Base-by-base conservation (phyloP, 352 stramenopile species). In the Pythium periplocum region DNA sequence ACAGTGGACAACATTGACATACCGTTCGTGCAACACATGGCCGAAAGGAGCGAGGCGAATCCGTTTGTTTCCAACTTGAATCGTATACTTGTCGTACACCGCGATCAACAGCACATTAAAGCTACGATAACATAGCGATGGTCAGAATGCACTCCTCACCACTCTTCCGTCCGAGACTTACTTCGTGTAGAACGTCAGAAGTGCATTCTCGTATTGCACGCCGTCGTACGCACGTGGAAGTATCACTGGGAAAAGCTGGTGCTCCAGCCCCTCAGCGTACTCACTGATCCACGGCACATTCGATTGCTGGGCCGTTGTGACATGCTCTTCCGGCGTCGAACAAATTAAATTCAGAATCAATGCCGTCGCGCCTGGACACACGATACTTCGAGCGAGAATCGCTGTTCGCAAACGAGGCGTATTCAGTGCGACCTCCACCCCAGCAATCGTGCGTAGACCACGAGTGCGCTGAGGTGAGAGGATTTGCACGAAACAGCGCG, bases 281-380 rank as follows among this genome's bases (percentile, higher is more conserved):
- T 86, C 75, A 6, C 57, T 61, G 31, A 83, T 77, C 75, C 75
- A 86, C 6, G 64, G 17, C 17, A 26, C 17, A 26, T 26, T 26
- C 17, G 17, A 26, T 26, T 26, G 17, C 17, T 26, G 17, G 17
- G 17, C 17, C 17, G 17, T 26, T 26, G 17, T 26, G 17, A 26
- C 17, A 26, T 26, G 75, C 42, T 73, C 65, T 26, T 61, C 66
- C 3, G 69, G 17, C 0, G 71, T 62, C 10, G 71, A 83, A 43
- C 72, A 81, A 30, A 87, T 68, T 10, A 87, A 64, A 47, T 87
- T 87, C 4, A 83, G 62, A 12, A 87, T 60, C 36, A 84, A 47
- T 12, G 73, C 69, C 8, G 67, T 79, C 4, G 69, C 72, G 0
- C 76, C 73, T 1, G 76, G 76, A 42, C 76, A 87, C 6, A 83